phyloP scores from a whole-genome alignment of 352 stramenopile species.

The Pythium aphanidermatum region DNA sequence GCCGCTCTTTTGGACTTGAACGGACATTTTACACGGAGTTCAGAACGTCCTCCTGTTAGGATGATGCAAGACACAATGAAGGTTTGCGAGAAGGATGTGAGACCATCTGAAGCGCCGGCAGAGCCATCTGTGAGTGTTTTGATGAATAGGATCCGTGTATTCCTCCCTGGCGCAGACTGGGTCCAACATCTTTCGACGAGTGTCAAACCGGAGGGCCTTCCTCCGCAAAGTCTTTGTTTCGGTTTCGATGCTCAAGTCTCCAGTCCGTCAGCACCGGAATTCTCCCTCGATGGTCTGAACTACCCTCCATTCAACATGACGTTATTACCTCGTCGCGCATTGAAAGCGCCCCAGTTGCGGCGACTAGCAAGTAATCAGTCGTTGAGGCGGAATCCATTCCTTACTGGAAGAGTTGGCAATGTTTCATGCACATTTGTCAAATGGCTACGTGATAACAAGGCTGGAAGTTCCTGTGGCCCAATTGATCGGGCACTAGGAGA shows the following conservation, averaged over 20 bases:
- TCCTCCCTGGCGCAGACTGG: slow-evolving; percentile 39
- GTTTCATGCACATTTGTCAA: slow-evolving; percentile 27
- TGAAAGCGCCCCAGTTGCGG: slow-evolving; percentile 38
- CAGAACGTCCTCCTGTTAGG: not conserved
- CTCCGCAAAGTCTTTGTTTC: slow-evolving; percentile 27
- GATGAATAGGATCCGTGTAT: slow-evolving; percentile 41
- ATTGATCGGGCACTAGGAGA: not conserved
- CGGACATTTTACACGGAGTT: not conserved
- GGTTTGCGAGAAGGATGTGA: not conserved
- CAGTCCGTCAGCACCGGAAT: slow-evolving; percentile 40
- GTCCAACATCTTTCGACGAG: slow-evolving; percentile 5
- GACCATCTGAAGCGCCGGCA: not conserved
- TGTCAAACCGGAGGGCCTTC: no score
- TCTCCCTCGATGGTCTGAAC: slow-evolving; percentile 59
- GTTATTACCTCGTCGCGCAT: slow-evolving; percentile 43
- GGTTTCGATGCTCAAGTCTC: slow-evolving; percentile 41
- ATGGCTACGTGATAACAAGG: not conserved
- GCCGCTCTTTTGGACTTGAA: not conserved
- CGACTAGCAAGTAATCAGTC: slow-evolving; percentile 24
- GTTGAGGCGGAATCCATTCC: slow-evolving; percentile 12
- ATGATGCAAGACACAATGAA: not conserved
- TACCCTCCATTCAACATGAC: slow-evolving; percentile 77
- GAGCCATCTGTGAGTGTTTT: slow-evolving; percentile 19
- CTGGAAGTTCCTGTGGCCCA: not conserved
- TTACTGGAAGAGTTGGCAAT: slow-evolving; percentile 42